Conservation (phyloP, 2,329 filamentous ascomycete species). For the Aspergillus ochraceus region DNA sequence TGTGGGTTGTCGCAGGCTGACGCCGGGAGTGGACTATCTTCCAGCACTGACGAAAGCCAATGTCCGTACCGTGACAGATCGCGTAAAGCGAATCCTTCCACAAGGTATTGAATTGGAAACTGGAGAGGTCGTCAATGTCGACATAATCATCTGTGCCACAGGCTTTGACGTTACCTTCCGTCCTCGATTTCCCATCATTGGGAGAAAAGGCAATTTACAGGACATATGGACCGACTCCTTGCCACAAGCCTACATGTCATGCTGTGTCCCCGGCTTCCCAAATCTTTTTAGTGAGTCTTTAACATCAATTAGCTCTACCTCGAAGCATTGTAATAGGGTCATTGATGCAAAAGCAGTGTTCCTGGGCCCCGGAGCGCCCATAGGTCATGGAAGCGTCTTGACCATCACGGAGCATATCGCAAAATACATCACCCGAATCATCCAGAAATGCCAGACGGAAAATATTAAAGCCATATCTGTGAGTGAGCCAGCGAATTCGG, state of each 20-base stretch:
- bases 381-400: conserved; percentile 54
- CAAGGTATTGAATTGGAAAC: background rate
- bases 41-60: background rate
- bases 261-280: conserved; percentile 20
- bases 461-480: conserved; percentile 50
- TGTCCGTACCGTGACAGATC: background rate
- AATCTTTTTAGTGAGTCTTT: conserved; percentile 25
- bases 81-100: background rate
- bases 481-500: conserved; percentile 23
- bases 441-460: conserved; percentile 47
- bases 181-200: conserved; percentile 27
- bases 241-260: conserved; percentile 28
- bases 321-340: too few species aligned
- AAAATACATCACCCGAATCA: conserved; percentile 50
- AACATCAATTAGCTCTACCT: too few species aligned
- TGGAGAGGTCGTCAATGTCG: background rate
- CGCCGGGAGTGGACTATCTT: background rate
- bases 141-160: background rate
- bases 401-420: conserved; percentile 55
- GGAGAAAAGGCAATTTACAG: conserved; percentile 4
- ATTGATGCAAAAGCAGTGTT: too few species aligned
- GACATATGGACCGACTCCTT: conserved; percentile 20
- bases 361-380: conserved; percentile 54
- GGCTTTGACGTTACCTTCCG: conserved; percentile 8
- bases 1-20: background rate